Percentiles rank a stretch among this genome's conserved stretches.
phyloP scores from a whole-genome alignment of 306 rosid species.

The Malus asiatica region DNA sequence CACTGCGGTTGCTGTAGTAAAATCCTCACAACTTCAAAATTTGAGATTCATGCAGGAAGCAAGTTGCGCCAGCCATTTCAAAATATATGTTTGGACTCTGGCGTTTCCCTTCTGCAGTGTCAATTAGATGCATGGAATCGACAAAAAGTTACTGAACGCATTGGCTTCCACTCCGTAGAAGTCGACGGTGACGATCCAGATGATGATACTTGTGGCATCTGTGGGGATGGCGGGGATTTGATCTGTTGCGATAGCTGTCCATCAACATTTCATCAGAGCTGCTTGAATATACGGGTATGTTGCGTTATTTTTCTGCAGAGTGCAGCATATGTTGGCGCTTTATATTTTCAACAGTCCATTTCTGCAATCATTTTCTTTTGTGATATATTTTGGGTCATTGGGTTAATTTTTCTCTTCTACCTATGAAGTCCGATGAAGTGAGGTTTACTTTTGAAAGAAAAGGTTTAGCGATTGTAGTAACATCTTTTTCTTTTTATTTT shows the following conservation, averaged over 20 bases:
- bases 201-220: constrained; percentile 91
- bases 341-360: not conserved
- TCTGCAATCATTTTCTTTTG: not conserved
- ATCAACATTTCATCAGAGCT: constrained; percentile 86
- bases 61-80: constrained; percentile 87
- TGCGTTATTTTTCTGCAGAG: constrained; percentile 7
- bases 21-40: constrained; percentile 83
- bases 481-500: no score
- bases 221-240: constrained; percentile 96
- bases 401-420: not conserved
- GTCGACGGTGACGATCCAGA: constrained; percentile 82
- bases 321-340: not conserved
- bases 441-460: not conserved
- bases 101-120: constrained; percentile 84
- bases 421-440: not conserved
- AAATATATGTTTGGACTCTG: constrained; percentile 84
- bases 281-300: constrained; percentile 67
- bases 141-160: constrained; percentile 54
- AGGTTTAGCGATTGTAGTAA: not conserved
- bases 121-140: constrained; percentile 87
- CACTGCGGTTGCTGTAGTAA: constrained; percentile 96
- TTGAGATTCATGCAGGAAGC: constrained; percentile 96
- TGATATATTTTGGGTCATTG: not conserved
- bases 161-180: constrained; percentile 60
- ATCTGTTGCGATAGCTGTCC: constrained; percentile 97